phyloP scores from a whole-genome alignment of 345 rosid genomes.

The Citropsis articulata region DNA sequence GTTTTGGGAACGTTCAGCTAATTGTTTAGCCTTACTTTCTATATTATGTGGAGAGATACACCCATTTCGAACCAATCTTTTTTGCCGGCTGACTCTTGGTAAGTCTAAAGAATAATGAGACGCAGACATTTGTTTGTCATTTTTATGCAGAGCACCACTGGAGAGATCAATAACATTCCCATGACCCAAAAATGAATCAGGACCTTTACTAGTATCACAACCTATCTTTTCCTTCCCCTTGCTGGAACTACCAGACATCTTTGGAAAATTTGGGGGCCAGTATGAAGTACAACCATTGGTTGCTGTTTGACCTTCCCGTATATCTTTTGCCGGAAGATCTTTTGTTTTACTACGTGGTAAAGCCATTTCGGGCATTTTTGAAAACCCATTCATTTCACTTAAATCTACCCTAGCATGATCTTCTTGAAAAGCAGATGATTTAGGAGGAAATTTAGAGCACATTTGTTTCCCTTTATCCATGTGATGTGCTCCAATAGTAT shows the following conservation, averaged over 20 bases:
- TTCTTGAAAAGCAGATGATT: conserved; percentile 21
- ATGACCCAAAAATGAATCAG: conserved; percentile 31
- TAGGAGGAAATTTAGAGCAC: conserved; percentile 21
- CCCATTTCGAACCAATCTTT: conserved; percentile 81
- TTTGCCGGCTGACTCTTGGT: conserved; percentile 47
- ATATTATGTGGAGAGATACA: conserved; percentile 77
- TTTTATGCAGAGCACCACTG: conserved; percentile 26
- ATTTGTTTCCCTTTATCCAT: conserved; percentile 43
- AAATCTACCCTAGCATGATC: conserved; percentile 27
- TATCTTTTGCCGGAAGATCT: conserved; percentile 25
- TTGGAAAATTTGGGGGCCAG: conserved; percentile 26
- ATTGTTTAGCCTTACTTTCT: conserved; percentile 46
- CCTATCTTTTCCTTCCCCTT: conserved; percentile 76
- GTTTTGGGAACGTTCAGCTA: conserved; percentile 25
- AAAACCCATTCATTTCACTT: conserved; percentile 20
- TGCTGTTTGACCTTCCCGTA: conserved; percentile 21
- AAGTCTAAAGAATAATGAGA: conserved; percentile 24
- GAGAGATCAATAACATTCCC: conserved; percentile 41
- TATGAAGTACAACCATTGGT: conserved; percentile 23
- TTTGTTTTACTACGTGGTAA: conserved; percentile 25
- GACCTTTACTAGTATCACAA: conserved; percentile 23
- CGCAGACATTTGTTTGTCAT: conserved; percentile 22
- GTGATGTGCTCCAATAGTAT: conserved; percentile 22
- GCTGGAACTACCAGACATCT: conserved; percentile 22
- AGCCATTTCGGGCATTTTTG: conserved; percentile 26